phyloP scores from a whole-genome alignment of 176 grass and related monocot genomes.

The Raddia guianensis region DNA sequence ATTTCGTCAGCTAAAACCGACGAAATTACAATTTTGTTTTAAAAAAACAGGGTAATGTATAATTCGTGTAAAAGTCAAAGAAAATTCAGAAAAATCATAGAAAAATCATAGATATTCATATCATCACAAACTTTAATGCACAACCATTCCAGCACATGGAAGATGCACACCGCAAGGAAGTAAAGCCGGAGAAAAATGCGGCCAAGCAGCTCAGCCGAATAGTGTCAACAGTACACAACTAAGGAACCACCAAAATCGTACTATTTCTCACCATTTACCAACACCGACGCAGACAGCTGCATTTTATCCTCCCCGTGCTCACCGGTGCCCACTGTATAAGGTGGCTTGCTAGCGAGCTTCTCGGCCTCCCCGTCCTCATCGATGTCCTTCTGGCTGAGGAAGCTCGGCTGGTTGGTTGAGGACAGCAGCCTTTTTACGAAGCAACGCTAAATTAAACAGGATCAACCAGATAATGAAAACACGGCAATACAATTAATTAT shows the following conservation, averaged over 20 bases:
- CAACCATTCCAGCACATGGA: not conserved
- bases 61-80: too few relatives aligned
- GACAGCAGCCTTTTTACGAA: constrained; percentile 46
- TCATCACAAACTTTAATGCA: too few relatives aligned
- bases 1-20: too few relatives aligned
- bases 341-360: constrained; percentile 11
- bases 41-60: too few relatives aligned
- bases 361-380: constrained; percentile 49
- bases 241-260: constrained; percentile 10
- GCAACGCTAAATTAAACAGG: constrained; percentile 16
- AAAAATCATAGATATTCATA: too few relatives aligned
- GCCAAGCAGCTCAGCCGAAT: not conserved
- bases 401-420: constrained; percentile 84
- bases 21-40: too few relatives aligned
- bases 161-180: not conserved
- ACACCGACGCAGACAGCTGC: constrained; percentile 12
- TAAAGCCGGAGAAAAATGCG: not conserved
- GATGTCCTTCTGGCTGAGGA: constrained; percentile 66
- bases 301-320: constrained; percentile 6
- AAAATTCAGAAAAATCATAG: too few relatives aligned
- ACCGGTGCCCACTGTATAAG: not conserved
- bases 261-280: constrained; percentile 57
- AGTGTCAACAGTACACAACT: constrained; percentile 36
- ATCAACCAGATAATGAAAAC: constrained; percentile 21
- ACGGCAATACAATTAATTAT: constrained; percentile 9